Evolutionary conservation across 225 moss, liverwort and hornwort genomes (phyloP).

Genomic region (Lunularia cruciata): DNA sequence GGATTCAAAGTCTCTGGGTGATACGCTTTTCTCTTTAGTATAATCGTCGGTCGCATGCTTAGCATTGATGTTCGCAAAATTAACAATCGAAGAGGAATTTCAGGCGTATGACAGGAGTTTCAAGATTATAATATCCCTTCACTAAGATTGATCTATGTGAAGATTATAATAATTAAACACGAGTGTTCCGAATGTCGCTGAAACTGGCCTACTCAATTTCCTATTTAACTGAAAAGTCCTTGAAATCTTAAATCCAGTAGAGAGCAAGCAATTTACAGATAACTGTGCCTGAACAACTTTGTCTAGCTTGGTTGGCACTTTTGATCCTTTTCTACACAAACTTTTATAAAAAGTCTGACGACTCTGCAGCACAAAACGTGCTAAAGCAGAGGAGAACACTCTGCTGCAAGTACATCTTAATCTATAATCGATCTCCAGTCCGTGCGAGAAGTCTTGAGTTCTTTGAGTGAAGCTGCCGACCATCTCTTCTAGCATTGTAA

Average conservation of each 20-base stretch:
- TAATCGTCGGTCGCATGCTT: too few relatives aligned
- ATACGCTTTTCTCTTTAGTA: too few relatives aligned
- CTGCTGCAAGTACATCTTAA: neutral
- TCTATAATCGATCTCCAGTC: neutral
- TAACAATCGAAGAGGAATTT: too few relatives aligned
- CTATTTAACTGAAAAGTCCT: neutral
- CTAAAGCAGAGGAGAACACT: neutral
- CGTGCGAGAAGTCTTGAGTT: neutral
- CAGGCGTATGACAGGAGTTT: too few relatives aligned
- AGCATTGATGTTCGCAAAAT: too few relatives aligned
- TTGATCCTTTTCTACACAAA: neutral
- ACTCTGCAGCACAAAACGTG: neutral
- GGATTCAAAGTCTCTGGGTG: too few relatives aligned
- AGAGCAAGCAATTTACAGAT: conserved; percentile 7
- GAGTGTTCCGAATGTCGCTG: neutral
- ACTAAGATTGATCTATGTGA: neutral
- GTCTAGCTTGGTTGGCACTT: neutral
- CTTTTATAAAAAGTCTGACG: conserved; percentile 1
- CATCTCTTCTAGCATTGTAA: neutral
- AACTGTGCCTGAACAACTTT: neutral
- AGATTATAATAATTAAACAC: neutral
- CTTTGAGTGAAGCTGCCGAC: conserved; percentile 7
- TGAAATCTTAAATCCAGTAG: neutral
- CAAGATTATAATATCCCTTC: too few relatives aligned
- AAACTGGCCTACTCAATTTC: neutral